Base-by-base conservation (phyloP, 148 eudicot genomes). In the Cornus controversa region DNA sequence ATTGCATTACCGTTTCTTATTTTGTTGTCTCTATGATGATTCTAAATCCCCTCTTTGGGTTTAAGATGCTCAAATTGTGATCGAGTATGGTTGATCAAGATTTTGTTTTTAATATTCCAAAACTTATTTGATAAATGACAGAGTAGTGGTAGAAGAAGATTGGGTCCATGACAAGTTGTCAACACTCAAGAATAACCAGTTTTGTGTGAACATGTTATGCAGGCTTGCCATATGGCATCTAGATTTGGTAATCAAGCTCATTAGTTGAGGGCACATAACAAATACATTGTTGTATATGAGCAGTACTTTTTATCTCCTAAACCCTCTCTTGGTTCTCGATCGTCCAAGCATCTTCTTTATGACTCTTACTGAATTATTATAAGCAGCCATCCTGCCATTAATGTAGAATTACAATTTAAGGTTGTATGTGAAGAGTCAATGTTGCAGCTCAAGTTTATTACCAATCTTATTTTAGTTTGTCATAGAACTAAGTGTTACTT, bases 61-160 rank as follows among this genome's bases (percentile, higher is more conserved):
- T 6, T 69, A 69, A 69, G 72, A 37, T 26, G 72, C 72, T 69
- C 27, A 67, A 8, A 37, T 74, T 63, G 47, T 60, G 40, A 6
- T 22, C 20, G 24, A 1, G 2, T 60, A 1, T n/a, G 14, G 31
- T 16, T 65, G 70, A 67, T 2, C 40, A 26, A 45, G 16, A 3
- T 58, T 70, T 65, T 20, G 67, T 14, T 75, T 40, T 64, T 65
- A 53, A 71, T 34, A 45, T 71, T 72, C 63, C 20, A 6, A 27
- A 72, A 47, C 2, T 72, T 27, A 6, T 18, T 72, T 26, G 1
- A 47, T 45, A 26, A 26, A 24, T 9, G 9, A 67, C 3, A 4
- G 47, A 5, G 14, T 37, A 36, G 25, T 5, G 20, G 25, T 13
- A 37, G 9, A 20, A 69, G 45, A 34, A 24, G 71, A 36, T 37